These are phyloP conservation scores for Xylaria sp. DNA, from an alignment of 2,329 filamentous ascomycete species.

Conservation along the genomic window DNA sequence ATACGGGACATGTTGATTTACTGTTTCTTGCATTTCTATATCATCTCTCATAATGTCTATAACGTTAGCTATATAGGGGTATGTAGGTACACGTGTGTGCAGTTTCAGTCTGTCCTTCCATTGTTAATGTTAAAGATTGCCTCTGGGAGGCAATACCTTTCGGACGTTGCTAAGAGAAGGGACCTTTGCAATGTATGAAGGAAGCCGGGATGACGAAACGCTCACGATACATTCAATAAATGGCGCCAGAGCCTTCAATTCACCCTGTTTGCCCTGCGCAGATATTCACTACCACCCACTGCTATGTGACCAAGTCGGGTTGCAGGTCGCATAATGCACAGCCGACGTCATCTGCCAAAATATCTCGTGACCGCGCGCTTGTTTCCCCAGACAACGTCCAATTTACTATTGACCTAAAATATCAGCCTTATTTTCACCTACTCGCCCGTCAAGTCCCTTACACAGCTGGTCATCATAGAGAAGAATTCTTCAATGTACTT, in stretches of 20 bases:
- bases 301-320: no score
- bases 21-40: neutral
- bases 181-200: neutral
- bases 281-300: neutral
- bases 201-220: neutral
- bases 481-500: neutral
- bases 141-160: neutral
- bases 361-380: neutral
- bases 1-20: neutral
- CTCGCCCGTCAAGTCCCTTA: neutral
- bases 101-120: neutral
- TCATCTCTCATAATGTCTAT: neutral
- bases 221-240: neutral
- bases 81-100: neutral
- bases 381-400: neutral
- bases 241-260: neutral
- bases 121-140: neutral
- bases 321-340: neutral
- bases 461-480: neutral
- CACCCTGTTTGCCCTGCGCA: neutral
- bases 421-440: neutral
- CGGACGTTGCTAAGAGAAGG: neutral
- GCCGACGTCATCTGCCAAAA: neutral
- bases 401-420: neutral
- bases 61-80: neutral